Conservation (phyloP, 208 protist genomes). For the Phytomonas sp. region DNA sequence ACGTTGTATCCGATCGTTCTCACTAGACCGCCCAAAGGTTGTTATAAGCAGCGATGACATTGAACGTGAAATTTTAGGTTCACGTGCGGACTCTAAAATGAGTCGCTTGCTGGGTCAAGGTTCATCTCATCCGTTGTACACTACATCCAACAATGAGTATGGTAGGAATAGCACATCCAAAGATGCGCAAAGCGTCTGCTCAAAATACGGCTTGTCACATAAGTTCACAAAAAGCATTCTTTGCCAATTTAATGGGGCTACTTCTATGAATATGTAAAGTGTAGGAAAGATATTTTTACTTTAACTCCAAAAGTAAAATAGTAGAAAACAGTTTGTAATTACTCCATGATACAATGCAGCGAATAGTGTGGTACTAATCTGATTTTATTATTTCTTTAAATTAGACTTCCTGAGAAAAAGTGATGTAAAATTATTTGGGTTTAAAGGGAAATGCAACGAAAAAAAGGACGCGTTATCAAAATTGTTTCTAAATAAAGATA, state of each 20-base stretch:
- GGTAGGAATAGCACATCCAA: slow-evolving; percentile 34
- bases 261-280: slow-evolving; percentile 84
- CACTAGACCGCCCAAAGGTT: slow-evolving; percentile 63
- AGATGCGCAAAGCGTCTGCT: slow-evolving; percentile 4
- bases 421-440: slow-evolving; percentile 7
- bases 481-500: not conserved
- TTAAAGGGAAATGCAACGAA: not conserved
- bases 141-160: slow-evolving; percentile 55
- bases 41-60: slow-evolving; percentile 24
- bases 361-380: not conserved
- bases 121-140: slow-evolving; percentile 62
- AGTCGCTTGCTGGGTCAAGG: slow-evolving; percentile 39
- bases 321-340: not conserved
- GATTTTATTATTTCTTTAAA: not conserved
- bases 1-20: slow-evolving; percentile 74
- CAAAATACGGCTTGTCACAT: slow-evolving; percentile 44
- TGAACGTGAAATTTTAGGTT: slow-evolving; percentile 18
- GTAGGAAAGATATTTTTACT: not conserved
- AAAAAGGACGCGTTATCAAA: not conserved
- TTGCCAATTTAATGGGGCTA: slow-evolving; percentile 39
- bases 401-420: not conserved
- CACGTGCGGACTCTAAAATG: slow-evolving; percentile 24
- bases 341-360: not conserved
- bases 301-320: not conserved
- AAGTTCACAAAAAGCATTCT: slow-evolving; percentile 62